Base-by-base conservation (phyloP, 768 basidiomycete genomes). In the Leccinum obscurum region DNA sequence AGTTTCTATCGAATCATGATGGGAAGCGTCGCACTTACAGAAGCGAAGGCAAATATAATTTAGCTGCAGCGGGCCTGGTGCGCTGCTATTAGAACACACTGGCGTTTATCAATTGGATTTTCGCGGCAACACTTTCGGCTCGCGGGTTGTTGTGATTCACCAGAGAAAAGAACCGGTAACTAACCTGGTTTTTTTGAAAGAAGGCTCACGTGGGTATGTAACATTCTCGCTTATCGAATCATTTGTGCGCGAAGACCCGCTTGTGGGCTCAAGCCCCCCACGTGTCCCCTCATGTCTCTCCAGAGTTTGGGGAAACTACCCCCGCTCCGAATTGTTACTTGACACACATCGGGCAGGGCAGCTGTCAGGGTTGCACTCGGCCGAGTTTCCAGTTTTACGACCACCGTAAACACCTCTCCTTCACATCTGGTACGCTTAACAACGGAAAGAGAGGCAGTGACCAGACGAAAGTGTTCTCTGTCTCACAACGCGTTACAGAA, bases 351-450 rank as follows among this genome's bases (percentile, higher is more conserved):
- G 24, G 11, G n/a, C 50, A 57, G 52, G 52, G 55, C 24, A 41
- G 51, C 11, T 11, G 41, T 15, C 22, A 26, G 8, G 49, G 49
- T 24, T 15, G 13, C 15, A 24, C 24, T 24, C 2, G 22, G 49
- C 11, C 49, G 14, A 50, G 49, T 50, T 50, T 28, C 22, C 22
- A 50, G 26, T 24, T 24, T 20, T 22, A 37, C 24, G 44, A 53
- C 41, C 34, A 56, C 52, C 49, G 68, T 64, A 69, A 64, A 50
- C 24, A 49, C 39, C 17, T 39, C 39, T 41, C 8, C 17, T 8
- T 41, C 39, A 50, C 8, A 60, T 57, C 8, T 28, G 55, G 57
- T 22, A 63, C 41, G 44, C 28, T 24, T n/a, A 24, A 9, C 50
- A 7, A 48, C 57, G 50, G 37, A 57, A 56, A 28, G 55, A 2